A percentile compares a stretch with the other conserved stretches of the same genome.
phyloP scores from a whole-genome alignment of 495 filamentous ascomycete genomes.

The Penicillium simplicissimum region DNA sequence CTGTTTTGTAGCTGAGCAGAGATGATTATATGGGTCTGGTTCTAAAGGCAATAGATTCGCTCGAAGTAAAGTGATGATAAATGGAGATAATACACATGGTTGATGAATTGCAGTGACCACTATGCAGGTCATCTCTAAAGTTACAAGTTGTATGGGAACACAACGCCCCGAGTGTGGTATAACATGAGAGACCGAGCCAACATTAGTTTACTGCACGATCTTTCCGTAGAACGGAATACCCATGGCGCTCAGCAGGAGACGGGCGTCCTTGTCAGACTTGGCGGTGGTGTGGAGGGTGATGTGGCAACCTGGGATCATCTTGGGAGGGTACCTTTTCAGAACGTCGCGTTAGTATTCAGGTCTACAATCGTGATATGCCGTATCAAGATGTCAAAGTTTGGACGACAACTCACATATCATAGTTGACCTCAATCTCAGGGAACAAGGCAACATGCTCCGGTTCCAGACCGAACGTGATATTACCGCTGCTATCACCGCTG shows the following conservation, averaged over 20 bases:
- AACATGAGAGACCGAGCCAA: constrained; percentile 9
- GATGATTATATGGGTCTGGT: too few relatives aligned
- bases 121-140: constrained; percentile 35
- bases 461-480: constrained; percentile 77
- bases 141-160: constrained; percentile 33
- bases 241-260: constrained; percentile 75
- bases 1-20: too few relatives aligned
- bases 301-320: constrained; percentile 91
- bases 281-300: constrained; percentile 87
- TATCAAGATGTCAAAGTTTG: not conserved
- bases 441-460: constrained; percentile 74
- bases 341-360: not conserved
- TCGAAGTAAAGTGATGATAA: constrained; percentile 18
- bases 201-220: constrained; percentile 47
- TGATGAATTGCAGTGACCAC: constrained; percentile 31
- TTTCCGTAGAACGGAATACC: constrained; percentile 83
- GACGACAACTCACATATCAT: constrained; percentile 69
- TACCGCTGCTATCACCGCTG: constrained; percentile 81
- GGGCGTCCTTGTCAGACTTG: constrained; percentile 86
- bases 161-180: constrained; percentile 12
- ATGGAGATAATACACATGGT: constrained; percentile 33
- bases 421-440: constrained; percentile 91
- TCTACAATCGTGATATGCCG: not conserved
- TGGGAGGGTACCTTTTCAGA: constrained; percentile 68
- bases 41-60: constrained; percentile 4